These are phyloP conservation scores for Populus hybrid DNA, from an alignment of 441 rosid species.

Conservation along the genomic window DNA sequence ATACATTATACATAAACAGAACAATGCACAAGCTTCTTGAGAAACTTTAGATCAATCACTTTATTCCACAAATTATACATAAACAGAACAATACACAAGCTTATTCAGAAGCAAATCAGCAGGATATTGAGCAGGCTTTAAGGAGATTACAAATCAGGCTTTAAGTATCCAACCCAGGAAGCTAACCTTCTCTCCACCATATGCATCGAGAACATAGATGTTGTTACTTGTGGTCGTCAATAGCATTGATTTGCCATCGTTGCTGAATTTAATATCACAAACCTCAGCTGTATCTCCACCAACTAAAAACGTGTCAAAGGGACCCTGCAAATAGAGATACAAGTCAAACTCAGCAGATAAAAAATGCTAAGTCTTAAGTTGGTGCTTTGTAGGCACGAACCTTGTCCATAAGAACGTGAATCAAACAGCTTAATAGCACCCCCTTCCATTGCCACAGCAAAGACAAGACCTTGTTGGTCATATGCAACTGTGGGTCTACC, in stretches of 20 bases:
- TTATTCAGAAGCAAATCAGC: not conserved
- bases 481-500: constrained; percentile 96
- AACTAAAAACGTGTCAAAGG: constrained; percentile 90
- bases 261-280: constrained; percentile 92
- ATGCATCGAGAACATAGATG: constrained; percentile 85
- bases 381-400: constrained; percentile 29
- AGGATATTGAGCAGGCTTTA: not conserved
- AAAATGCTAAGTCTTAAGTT: not conserved
- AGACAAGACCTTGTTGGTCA: constrained; percentile 95
- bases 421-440: constrained; percentile 94
- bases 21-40: not conserved
- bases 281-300: constrained; percentile 97
- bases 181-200: constrained; percentile 88
- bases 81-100: not conserved
- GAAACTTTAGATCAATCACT: constrained; percentile 7
- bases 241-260: constrained; percentile 91
- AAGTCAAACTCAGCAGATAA: constrained; percentile 16
- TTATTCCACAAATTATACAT: not conserved
- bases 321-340: constrained; percentile 54
- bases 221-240: constrained; percentile 77
- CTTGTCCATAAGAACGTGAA: constrained; percentile 91
- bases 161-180: constrained; percentile 1
- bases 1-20: constrained; percentile 3
- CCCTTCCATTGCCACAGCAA: constrained; percentile 99
- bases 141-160: not conserved